Evolutionary conservation across 73 alveolate genomes (phyloP).

Genomic region (Paramecium sonneborni): DNA sequence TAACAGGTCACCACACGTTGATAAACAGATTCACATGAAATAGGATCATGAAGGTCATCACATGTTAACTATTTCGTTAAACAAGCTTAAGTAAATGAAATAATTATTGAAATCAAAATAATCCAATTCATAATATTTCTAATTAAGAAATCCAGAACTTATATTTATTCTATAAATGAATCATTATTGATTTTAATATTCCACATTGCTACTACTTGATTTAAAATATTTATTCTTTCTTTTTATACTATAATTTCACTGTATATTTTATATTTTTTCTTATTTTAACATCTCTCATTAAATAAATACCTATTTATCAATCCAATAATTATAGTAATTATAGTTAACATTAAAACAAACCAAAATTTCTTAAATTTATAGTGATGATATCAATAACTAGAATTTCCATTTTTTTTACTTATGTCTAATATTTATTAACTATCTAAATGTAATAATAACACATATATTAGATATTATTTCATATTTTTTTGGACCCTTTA

Average conservation of each 20-base stretch:
- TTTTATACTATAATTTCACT: no score
- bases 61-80: neutral
- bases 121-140: neutral
- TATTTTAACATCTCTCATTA: no score
- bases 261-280: no score
- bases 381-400: neutral
- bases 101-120: neutral
- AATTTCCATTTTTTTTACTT: neutral
- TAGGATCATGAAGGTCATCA: neutral
- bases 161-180: neutral
- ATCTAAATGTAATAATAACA: neutral
- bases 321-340: no score
- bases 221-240: no score
- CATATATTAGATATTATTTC: neutral
- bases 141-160: neutral
- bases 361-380: neutral
- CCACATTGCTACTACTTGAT: neutral
- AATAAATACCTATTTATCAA: no score
- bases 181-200: neutral
- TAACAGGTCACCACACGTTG: neutral
- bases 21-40: neutral
- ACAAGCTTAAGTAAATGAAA: neutral
- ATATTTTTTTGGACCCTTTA: constrained; percentile 28
- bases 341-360: no score
- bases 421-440: neutral